Conservation (phyloP, 345 rosid species). For the Eucalyptus tenuipes region DNA sequence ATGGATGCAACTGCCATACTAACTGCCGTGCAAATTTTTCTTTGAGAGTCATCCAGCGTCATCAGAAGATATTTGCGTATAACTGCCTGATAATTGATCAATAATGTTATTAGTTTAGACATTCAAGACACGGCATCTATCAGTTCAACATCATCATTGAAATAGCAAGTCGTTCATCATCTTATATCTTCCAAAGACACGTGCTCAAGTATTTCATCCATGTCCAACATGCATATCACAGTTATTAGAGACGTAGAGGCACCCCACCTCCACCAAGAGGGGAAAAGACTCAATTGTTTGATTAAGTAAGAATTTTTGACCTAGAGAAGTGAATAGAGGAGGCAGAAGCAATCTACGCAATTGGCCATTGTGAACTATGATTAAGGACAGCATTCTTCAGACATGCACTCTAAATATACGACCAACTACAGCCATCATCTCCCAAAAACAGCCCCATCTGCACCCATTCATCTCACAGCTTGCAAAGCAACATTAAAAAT, state of each 20-base stretch:
- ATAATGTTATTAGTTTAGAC: background rate
- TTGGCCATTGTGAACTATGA: background rate
- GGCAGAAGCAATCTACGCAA: background rate
- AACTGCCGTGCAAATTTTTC: slow-evolving; percentile 77
- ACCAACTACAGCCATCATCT: background rate
- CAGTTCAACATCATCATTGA: background rate
- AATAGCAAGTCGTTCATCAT: background rate
- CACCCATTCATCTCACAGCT: background rate
- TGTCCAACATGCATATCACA: background rate
- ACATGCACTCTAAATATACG: background rate
- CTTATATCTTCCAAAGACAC: background rate
- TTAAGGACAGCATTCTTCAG: background rate
- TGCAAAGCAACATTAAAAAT: background rate
- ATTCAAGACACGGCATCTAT: background rate
- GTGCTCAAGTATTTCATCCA: background rate
- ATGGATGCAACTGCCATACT: slow-evolving; percentile 80
- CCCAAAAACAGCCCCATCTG: background rate
- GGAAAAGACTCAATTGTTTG: background rate
- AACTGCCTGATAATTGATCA: slow-evolving; percentile 43
- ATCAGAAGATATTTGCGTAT: slow-evolving; percentile 59
- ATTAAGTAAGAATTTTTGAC: background rate
- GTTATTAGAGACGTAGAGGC: background rate
- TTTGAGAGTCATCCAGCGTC: slow-evolving; percentile 62
- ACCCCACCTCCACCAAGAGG: background rate
- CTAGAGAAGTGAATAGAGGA: background rate